Evolutionary conservation across 345 rosid genomes (phyloP).

Genomic region (Gossypium australe): DNA sequence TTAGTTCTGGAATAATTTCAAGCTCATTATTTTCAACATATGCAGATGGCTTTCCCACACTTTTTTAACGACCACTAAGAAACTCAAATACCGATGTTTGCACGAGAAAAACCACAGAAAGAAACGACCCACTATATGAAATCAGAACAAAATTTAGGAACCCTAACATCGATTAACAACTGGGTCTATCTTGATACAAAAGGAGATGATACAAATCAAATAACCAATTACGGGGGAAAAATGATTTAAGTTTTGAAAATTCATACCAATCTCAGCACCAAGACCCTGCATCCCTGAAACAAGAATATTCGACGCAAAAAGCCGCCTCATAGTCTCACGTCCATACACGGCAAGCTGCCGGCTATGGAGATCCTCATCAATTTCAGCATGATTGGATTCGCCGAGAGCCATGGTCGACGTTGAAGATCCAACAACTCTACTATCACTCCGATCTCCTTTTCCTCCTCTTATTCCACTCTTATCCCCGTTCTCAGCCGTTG

Average conservation of each 20-base stretch:
- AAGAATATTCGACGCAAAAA: constrained; percentile 84
- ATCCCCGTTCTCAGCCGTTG: constrained; percentile 23
- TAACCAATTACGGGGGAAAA: background rate
- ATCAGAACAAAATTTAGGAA: constrained; percentile 2
- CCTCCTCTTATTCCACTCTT: constrained; percentile 14
- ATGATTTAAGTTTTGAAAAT: background rate
- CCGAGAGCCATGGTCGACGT: constrained; percentile 64
- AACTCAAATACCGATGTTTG: background rate
- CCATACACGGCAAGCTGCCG: constrained; percentile 99
- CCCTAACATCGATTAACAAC: background rate
- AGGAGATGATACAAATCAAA: background rate
- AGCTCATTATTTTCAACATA: background rate
- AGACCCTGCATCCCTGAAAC: constrained; percentile 93
- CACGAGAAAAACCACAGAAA: background rate
- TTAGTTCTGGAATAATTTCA: background rate
- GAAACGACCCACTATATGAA: background rate
- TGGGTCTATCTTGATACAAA: background rate
- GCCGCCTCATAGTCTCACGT: constrained; percentile 94
- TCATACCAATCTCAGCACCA: constrained; percentile 90
- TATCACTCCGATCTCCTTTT: constrained; percentile 19
- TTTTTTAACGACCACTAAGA: background rate
- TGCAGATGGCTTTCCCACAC: background rate
- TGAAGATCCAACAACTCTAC: constrained; percentile 16
- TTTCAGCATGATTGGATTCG: constrained; percentile 58
- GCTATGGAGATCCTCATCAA: constrained; percentile 98